phyloP scores from a whole-genome alignment of 495 filamentous ascomycete species.

The Trichoderma gamsii region DNA sequence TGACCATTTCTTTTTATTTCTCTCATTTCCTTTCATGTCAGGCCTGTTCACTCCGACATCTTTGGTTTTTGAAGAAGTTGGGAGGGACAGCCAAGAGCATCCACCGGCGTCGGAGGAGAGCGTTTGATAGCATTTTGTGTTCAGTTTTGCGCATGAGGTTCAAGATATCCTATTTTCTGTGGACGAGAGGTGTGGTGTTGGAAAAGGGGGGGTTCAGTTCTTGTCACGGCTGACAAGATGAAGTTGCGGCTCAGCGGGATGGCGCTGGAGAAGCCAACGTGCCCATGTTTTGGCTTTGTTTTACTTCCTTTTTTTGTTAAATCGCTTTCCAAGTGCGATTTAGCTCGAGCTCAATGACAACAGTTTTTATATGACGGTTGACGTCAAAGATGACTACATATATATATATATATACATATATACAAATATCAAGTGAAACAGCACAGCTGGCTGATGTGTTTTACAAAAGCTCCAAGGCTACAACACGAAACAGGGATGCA shows the following conservation, averaged over 20 bases:
- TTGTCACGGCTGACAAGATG: neutral
- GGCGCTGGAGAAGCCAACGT: neutral
- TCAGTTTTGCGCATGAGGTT: neutral
- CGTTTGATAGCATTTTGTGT: conserved; percentile 8
- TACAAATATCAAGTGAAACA: neutral
- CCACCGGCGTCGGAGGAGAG: conserved; percentile 4
- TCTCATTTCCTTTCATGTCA: neutral
- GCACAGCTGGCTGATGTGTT: neutral
- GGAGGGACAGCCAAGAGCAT: neutral
- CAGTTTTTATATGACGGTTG: neutral
- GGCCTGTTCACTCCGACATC: neutral
- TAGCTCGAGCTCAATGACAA: neutral
- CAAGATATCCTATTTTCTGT: neutral
- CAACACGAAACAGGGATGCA: neutral
- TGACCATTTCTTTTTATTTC: neutral
- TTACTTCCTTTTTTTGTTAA: neutral
- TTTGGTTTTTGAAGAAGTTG: neutral
- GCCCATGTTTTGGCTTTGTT: neutral
- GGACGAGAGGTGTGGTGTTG: neutral
- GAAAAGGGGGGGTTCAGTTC: neutral
- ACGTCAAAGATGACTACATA: neutral
- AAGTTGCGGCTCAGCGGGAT: neutral
- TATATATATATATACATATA: neutral
- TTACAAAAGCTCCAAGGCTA: neutral
- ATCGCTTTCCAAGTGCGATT: neutral